These are phyloP conservation scores for Xenoacremonium recifei DNA, from an alignment of 2,329 filamentous ascomycete species.

Conservation along the genomic window DNA sequence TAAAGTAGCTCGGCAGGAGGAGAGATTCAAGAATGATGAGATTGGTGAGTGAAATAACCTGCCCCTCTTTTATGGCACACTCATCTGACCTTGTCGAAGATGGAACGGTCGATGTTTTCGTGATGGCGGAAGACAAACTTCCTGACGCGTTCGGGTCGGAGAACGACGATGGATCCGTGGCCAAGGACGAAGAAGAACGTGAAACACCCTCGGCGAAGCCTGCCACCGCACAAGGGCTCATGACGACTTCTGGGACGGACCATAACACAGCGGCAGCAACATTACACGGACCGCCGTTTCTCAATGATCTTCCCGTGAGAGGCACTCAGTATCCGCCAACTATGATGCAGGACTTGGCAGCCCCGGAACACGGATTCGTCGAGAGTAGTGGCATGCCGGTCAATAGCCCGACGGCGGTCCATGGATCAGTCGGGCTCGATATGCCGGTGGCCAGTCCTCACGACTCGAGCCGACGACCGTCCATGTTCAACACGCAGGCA, in stretches of 20 bases:
- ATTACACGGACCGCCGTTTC: constrained; percentile 34
- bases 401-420: constrained; percentile 33
- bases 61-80: not conserved
- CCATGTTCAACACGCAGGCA: constrained; percentile 34
- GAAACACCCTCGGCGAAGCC: constrained; percentile 36
- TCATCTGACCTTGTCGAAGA: constrained; percentile 34
- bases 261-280: constrained; percentile 32
- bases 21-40: constrained; percentile 54
- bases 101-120: constrained; percentile 44
- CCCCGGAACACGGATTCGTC: constrained; percentile 41
- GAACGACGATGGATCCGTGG: constrained; percentile 41
- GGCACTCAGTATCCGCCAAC: constrained; percentile 38
- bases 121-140: constrained; percentile 53
- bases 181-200: constrained; percentile 44
- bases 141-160: constrained; percentile 48
- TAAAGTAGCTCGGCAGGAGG: constrained; percentile 56
- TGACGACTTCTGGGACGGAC: constrained; percentile 34
- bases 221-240: constrained; percentile 31
- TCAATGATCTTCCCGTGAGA: constrained; percentile 45
- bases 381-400: constrained; percentile 36
- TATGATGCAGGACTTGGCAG: constrained; percentile 42
- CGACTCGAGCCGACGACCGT: constrained; percentile 44
- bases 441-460: constrained; percentile 43
- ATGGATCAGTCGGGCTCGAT: constrained; percentile 41
- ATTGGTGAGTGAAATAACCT: constrained; percentile 45